Evolutionary conservation across 208 protist species (phyloP), one percentile per base, ranked within the genome.

Genomic region (Acanthamoeba lenticulata): DNA sequence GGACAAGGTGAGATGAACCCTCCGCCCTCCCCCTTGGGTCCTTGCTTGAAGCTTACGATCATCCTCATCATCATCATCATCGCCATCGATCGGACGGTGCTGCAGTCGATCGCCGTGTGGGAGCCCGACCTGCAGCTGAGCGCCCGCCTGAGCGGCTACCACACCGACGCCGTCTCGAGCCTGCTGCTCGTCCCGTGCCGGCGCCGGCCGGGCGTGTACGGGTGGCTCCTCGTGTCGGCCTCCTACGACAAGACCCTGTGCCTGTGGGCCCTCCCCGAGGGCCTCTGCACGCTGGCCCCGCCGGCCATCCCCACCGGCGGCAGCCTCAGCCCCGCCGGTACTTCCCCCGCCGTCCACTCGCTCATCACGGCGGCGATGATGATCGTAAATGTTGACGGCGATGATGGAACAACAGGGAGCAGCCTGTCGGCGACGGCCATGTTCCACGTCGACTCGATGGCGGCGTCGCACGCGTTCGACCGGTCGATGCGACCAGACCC

Each of bases 221-320:
- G 81, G 5, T 89, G 81, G 81, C 52, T 89, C 27, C 21, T 89
- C 17, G 81, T 89, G 38, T 89, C 44, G 29, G 81, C 44, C 11
- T 89, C 81, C 15, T 89, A 44, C 32, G 81, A 89, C 52, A 89
- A 89, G 81, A 45, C 81, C 6, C 32, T 89, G 34, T 89, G 81
- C n/a, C 21, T 89, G 47, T 89, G 81, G 81, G 81, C 44, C 19
- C 47, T 89, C n/a, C 52, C 81, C 44, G 47, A 55, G 9, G 81
- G 52, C 0, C 44, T 89, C 1, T 55, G 44, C 81, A 89, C 81
- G 2, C n/a, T 89, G 32, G 19, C 44, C 4, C 81, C 27, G 81
- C 81, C 81, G 21, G 7, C 6, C 21, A 0, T 57, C 9, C 44
- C 77, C 34, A 34, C 24, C 6, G 38, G 21, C 11, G 29, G 77